Evolutionary conservation across 257 asterid genomes (phyloP), one percentile per base, ranked within the genome.

Genomic region (Cynanchum wilfordii): DNA sequence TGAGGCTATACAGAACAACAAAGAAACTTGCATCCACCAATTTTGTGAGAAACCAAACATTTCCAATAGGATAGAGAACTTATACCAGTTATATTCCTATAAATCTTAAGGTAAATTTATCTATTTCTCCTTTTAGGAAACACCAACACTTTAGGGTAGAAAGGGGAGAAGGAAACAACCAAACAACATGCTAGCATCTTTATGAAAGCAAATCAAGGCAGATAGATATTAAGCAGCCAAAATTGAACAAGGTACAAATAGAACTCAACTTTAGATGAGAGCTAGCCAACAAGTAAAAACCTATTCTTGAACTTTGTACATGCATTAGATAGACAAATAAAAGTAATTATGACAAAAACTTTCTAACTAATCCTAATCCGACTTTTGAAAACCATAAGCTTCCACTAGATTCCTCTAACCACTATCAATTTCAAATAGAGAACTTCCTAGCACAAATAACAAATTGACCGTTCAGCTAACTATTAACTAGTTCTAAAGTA

Each of bases 401-500:
- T 36, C 73, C 30, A 49, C 17, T 30, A 54, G 44, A 22, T n/a
- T 51, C 56, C 63, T 17, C 12, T 52, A 16, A 51, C 30, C 73
- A 69, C 45, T 68, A 50, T 20, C 19, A 17, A 22, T 50, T 49
- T 50, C 44, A 27, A 54, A 9, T 15, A 13, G 56, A 45, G 10
- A 7, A 25, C 0, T 22, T 47, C 42, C 36, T 0, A 66, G 30
- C 56, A 13, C 17, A 59, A 59, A 27, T 58, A 45, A 44, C 16
- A 66, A 27, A 66, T 11, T 66, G 71, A 66, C 30, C 54, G 47
- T 25, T 68, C 45, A 47, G 45, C 60, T 68, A 7, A 45, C 57
- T 29, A 22, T 15, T 68, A 54, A 52, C 7, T 38, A 40, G 22
- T 63, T 63, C 68, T 38, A 22, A 66, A 27, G 62, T 12, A 50